Base-by-base conservation (phyloP, 2,329 filamentous ascomycete species). In the Colletotrichum agaves region DNA sequence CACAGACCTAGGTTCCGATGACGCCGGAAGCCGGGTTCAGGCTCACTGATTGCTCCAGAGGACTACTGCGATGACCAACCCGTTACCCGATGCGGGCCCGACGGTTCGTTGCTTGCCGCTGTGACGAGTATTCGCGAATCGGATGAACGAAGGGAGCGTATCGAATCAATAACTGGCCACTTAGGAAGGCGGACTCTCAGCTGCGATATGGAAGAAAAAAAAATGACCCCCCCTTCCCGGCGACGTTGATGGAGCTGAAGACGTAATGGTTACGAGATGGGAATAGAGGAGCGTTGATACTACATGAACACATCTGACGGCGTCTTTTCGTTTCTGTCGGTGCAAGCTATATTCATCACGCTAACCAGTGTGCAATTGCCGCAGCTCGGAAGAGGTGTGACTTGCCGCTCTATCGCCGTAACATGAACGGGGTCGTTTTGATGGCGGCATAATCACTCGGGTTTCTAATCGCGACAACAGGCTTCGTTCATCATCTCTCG, bases 71-170 rank as follows among this genome's bases (percentile, higher is more conserved):
- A 53, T 15, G 27, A n/a, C 31, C 31, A 21, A 21, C 47, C 59
- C 59, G 43, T 57, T 63, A 41, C 49, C 49, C 63, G 59, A 44
- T 63, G 50, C 59, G 59, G 63, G 63, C 63, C 49, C 44, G 58
- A 66, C 58, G 63, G 62, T 63, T 62, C 49, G 43, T 33, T 56
- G 35, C 13, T 50, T 15, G 31, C 49, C 41, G 23, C 33, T 62
- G 41, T 62, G 33, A 62, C 63, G 59, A 58, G 19, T 10, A 39
- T 31, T 46, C 37, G 33, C 33, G 49, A 55, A 57, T 63, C 50
- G 35, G 39, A 50, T 50, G 57, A 13, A 50, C 15, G 47, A 46
- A 46, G 5, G n/a, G 27, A 23, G 33, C 13, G 37, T 19, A 35
- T 15, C 21, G 19, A 31, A 23, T 41, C 17, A 5, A 39, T 37